A percentile compares a stretch with the other conserved stretches of the same genome.
These are phyloP conservation scores for Ogataea trehaloabstinens DNA, from an alignment of 805 yeast species.

Conservation along the genomic window DNA sequence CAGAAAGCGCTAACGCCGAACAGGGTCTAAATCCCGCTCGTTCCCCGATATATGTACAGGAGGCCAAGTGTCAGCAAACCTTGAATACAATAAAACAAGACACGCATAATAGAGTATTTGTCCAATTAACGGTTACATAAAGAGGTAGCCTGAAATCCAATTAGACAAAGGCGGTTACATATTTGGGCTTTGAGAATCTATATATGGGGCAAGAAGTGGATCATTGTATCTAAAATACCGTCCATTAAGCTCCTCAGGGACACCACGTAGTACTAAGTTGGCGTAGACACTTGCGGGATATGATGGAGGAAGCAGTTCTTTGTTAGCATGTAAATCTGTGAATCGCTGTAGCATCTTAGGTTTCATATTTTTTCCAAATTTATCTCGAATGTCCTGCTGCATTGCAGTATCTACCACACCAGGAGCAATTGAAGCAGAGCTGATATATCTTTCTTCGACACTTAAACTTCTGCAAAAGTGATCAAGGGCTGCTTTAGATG, in stretches of 20 bases:
- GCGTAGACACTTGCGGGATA: constrained; percentile 73
- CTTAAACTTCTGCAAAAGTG: constrained; percentile 68
- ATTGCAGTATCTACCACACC: constrained; percentile 92
- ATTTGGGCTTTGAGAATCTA: too few species aligned
- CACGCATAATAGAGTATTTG: too few species aligned
- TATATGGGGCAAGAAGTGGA: constrained; percentile 20
- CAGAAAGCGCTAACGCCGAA: too few species aligned
- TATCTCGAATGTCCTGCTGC: constrained; percentile 79
- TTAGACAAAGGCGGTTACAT: too few species aligned
- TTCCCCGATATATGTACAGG: too few species aligned
- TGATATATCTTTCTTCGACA: constrained; percentile 60
- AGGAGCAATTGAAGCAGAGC: constrained; percentile 77
- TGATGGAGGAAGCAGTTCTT: constrained; percentile 60
- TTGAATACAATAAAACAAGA: too few species aligned
- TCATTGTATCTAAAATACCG: constrained; percentile 63
- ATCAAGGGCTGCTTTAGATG: constrained; percentile 89
- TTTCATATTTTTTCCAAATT: constrained; percentile 59
- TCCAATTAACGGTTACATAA: too few species aligned
- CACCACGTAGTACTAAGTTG: constrained; percentile 60
- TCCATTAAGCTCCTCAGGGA: constrained; percentile 61
- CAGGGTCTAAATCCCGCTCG: too few species aligned
- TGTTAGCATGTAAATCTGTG: constrained; percentile 54
- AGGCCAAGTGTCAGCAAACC: too few species aligned
- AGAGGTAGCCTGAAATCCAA: too few species aligned
- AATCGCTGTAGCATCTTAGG: constrained; percentile 59